A percentile compares a stretch with the other conserved stretches of the same genome.
phyloP scores from a whole-genome alignment of 1,139 yeast genomes.

The Pichia cactophila region DNA sequence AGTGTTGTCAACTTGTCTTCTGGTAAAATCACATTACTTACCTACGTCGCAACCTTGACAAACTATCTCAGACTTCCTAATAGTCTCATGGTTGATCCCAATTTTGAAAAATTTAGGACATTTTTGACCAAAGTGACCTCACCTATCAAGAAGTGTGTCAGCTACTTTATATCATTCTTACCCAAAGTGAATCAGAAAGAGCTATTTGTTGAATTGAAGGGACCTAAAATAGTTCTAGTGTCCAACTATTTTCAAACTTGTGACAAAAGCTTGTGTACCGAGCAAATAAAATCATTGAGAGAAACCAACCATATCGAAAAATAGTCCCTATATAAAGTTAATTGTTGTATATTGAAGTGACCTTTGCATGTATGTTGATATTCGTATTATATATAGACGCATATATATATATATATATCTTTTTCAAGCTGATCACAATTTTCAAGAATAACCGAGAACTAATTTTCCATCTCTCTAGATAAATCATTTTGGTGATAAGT shows the following conservation, averaged over 20 bases:
- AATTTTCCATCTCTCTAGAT: no score
- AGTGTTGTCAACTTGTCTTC: conserved; percentile 22
- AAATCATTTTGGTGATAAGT: neutral
- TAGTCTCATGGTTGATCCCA: conserved; percentile 1
- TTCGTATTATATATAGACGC: no score
- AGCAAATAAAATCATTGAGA: conserved; percentile 17
- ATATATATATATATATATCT: no score
- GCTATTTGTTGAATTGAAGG: conserved; percentile 13
- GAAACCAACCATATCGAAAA: no score
- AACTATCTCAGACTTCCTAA: conserved; percentile 5
- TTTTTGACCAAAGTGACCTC: neutral
- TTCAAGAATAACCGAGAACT: no score
- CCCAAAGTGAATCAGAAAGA: neutral
- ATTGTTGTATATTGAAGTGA: no score
- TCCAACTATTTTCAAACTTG: conserved; percentile 21
- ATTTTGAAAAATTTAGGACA: neutral
- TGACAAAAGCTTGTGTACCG: conserved; percentile 18
- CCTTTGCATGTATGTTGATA: no score
- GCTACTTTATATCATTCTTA: neutral
- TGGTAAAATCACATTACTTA: conserved; percentile 9
- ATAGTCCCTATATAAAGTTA: no score
- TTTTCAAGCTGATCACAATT: no score
- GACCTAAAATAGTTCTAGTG: conserved; percentile 25
- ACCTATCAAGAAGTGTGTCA: neutral
- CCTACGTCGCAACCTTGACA: conserved; percentile 2